phyloP scores from a whole-genome alignment of 1,139 yeast species.

The Candida sp. region DNA sequence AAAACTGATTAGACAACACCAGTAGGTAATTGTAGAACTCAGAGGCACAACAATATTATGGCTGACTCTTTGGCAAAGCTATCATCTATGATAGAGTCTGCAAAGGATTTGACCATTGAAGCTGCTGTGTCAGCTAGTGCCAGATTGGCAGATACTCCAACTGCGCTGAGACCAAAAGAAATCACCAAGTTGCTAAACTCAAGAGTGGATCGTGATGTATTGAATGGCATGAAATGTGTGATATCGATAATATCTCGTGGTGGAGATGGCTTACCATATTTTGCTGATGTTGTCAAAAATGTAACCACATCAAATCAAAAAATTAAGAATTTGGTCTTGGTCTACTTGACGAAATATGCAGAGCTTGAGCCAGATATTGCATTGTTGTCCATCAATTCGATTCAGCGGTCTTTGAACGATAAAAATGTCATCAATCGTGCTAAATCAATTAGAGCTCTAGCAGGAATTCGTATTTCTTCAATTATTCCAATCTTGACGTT shows the following conservation, averaged over 20 bases:
- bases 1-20: not conserved
- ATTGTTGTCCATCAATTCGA: conserved; percentile 82
- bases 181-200: conserved; percentile 67
- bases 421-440: conserved; percentile 67
- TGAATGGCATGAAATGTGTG: conserved; percentile 75
- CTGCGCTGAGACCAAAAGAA: conserved; percentile 58
- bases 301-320: conserved; percentile 70
- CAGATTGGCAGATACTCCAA: conserved; percentile 53
- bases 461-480: conserved; percentile 77
- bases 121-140: conserved; percentile 82
- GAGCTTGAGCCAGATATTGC: conserved; percentile 88
- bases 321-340: conserved; percentile 73
- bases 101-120: conserved; percentile 73
- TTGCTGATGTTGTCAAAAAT: conserved; percentile 89
- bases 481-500: conserved; percentile 76
- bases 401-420: conserved; percentile 79
- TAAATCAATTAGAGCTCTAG: conserved; percentile 72
- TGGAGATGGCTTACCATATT: conserved; percentile 57
- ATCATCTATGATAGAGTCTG: conserved; percentile 65
- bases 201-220: conserved; percentile 64
- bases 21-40: not conserved
- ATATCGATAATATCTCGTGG: conserved; percentile 66
- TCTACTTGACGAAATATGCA: conserved; percentile 74
- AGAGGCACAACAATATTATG: conserved; percentile 17
- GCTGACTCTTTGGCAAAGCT: conserved; percentile 40